phyloP scores from a whole-genome alignment of 2,329 filamentous ascomycete genomes.

The Orbilia blumenaviensis region DNA sequence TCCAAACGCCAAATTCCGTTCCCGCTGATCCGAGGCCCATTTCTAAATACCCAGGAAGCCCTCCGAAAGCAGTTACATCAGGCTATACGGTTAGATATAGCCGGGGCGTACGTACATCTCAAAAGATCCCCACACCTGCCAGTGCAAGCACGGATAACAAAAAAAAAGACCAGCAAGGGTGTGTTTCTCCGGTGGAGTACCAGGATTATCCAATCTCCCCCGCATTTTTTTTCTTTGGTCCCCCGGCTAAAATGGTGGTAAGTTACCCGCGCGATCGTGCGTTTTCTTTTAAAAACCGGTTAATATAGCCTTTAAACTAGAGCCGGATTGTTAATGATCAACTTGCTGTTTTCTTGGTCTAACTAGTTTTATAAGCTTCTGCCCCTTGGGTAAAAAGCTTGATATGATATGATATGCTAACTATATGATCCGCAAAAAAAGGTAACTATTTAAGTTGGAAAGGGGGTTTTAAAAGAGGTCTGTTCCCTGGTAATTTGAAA shows the following conservation, averaged over 20 bases:
- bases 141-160: background rate
- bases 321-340: background rate
- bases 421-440: too few relatives aligned
- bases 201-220: background rate
- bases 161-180: too few relatives aligned
- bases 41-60: background rate
- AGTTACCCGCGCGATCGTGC: background rate
- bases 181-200: background rate
- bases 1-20: background rate
- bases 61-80: background rate
- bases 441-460: too few relatives aligned
- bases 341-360: too few relatives aligned
- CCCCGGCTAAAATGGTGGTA: slow-evolving; percentile 1
- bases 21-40: slow-evolving; percentile 9
- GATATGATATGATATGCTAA: too few relatives aligned
- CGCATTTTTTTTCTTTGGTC: background rate
- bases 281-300: slow-evolving; percentile 8
- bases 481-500: too few relatives aligned
- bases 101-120: background rate
- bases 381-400: slow-evolving; percentile 24
- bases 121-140: background rate
- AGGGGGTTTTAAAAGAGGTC: too few relatives aligned
- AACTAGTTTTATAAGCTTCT: too few relatives aligned
- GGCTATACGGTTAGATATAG: background rate
- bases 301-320: slow-evolving; percentile 14